Evolutionary conservation across 768 basidiomycete species (phyloP), one percentile per base, ranked within the genome.

Genomic region (Rhodotorula graminis): DNA sequence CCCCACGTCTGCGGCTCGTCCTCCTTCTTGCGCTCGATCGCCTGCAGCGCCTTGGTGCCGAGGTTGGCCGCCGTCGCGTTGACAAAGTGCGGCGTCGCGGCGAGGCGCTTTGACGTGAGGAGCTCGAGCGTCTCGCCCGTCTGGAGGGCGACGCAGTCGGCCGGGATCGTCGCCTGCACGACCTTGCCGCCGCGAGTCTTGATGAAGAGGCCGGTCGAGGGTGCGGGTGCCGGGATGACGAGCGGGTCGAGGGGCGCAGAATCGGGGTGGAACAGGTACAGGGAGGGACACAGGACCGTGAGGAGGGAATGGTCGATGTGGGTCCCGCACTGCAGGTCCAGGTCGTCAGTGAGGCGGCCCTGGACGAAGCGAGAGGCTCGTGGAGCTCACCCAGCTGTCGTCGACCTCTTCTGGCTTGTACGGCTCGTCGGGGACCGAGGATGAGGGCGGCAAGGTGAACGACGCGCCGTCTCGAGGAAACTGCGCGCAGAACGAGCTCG

Each of bases 41-140:
- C 83, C 82, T 64, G 80, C 37, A 67, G 66, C 14, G 73, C 67
- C 3, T n/a, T n/a, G 11, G 42, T 50, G 0, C 72, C 61, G 3
- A 78, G 67, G 1, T 63, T 37, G 2, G 40, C 59, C 19, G 66
- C 70, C 70, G 50, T 82, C 82, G 92, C 88, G 71, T 88, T 87
- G 56, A 98, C 95, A 75, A 91, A 96, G 76, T 98, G 95, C 21
- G 95, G 95, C 0, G 96, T 99, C 0, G 96, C 96, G 56, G 88
- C 86, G 25, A 99, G 84, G 67, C 84, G 86, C 23, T 88, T 87
- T 18, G 85, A 87, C 3, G 95, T 97, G 33, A 94, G 89, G 33
- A 97, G 84, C 80, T 96, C 89, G 31, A 99, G 86, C 16, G 95
- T 92, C 82, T 99, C 93, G 12, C 96, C 96, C 0, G 93, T 98